phyloP scores from a whole-genome alignment of 2,329 filamentous ascomycete species.

The Tricladium varicosporioides region DNA sequence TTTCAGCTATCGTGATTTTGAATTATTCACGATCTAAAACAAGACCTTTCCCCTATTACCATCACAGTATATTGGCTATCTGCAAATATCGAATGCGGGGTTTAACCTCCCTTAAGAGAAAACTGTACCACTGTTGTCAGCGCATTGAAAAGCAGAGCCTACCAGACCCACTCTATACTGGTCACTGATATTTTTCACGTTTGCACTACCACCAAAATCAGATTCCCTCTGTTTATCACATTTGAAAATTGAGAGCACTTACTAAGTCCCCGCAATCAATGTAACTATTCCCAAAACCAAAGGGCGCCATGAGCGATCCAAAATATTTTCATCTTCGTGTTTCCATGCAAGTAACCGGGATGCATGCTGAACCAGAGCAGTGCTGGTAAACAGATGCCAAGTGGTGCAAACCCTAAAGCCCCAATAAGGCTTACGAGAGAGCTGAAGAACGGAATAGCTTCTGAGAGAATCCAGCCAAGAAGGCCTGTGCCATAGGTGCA shows the following conservation, averaged over 20 bases:
- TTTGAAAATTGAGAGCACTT: neutral
- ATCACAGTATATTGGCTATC: too few species aligned
- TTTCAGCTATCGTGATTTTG: too few species aligned
- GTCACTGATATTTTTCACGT: too few species aligned
- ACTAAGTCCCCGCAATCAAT: constrained; percentile 4
- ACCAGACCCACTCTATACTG: too few species aligned
- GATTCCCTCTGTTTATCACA: neutral
- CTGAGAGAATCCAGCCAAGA: constrained; percentile 46
- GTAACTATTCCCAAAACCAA: constrained; percentile 1
- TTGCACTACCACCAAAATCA: neutral
- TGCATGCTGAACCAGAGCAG: constrained; percentile 6
- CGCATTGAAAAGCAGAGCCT: too few species aligned
- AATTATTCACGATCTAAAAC: too few species aligned
- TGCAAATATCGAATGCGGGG: too few species aligned
- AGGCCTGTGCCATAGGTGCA: constrained; percentile 40
- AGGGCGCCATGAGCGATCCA: neutral
- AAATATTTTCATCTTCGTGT: neutral
- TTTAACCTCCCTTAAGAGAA: too few species aligned
- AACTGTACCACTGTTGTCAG: too few species aligned
- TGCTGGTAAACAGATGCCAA: neutral
- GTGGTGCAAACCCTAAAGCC: constrained; percentile 36
- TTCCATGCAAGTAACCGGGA: neutral
- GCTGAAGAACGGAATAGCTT: constrained; percentile 51
- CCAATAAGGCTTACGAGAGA: constrained; percentile 48
- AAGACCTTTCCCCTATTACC: too few species aligned